Base-by-base conservation (phyloP, 257 asterid genomes). In the Solanum bukasovii region DNA sequence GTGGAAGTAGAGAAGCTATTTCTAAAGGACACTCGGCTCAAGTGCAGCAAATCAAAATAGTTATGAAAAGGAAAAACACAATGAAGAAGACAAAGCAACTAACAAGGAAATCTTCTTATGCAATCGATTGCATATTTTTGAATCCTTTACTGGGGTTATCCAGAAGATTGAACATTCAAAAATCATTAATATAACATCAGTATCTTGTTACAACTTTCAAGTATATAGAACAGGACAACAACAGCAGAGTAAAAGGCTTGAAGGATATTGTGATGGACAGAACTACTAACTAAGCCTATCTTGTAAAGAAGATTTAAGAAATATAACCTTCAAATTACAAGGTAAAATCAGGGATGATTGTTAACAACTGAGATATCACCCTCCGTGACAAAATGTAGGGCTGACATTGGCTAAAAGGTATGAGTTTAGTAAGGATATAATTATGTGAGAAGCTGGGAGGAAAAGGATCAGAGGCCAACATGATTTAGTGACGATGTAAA, bases 401-500 rank as follows among this genome's bases (percentile, higher is more conserved):
- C 42, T 81, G 9, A 49, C 42, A 29, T 81, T 81, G 70, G 42
- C 63, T 81, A n/a, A 49, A 81, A 46, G 68, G 29, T 81, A 46
- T 16, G 63, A 81, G 85, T 9, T 81, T 18, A 81, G 68, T 16
- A 31, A 46, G 59, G 61, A 27, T 9, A 29, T 46, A 46, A 44
- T 27, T 46, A 46, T 79, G 25, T 25, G 38, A 25, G 38, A 79
- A 79, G 63, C 12, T 78, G 63, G 21, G 63, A 9, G 13, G 33
- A 31, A 42, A 13, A 78, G 61, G 25, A 42, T 78, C 63, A 13
- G 63, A 40, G 84, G 29, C n/a, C 84, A 78, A 29, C 35, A 65
- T 81, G 68, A 81, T 81, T 81, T 46, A 81, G 85, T 46, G 68
- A 46, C 20, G 90, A 25, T 89, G 95, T 82, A 94, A 87, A 67